A percentile compares a stretch with the other conserved stretches of the same genome.
phyloP scores from a whole-genome alignment of 495 filamentous ascomycete genomes.

The Hypomontagnella submonticulosa region DNA sequence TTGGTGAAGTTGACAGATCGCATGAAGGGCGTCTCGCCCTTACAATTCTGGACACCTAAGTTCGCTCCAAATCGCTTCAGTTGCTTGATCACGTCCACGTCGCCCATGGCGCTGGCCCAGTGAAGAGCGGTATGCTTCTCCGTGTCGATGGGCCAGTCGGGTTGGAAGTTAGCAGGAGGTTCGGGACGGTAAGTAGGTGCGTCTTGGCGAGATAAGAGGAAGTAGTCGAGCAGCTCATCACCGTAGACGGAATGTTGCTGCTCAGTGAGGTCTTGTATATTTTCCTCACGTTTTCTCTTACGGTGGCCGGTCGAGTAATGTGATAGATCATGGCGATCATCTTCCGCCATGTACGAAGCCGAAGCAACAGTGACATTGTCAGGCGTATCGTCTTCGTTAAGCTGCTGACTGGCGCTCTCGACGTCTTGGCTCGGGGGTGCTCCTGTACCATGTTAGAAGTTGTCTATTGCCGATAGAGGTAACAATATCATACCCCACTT shows the following conservation, averaged over 20 bases:
- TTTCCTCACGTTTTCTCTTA: conserved; percentile 81
- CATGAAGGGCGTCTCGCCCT: conserved; percentile 94
- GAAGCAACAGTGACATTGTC: conserved; percentile 83
- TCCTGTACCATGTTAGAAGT: conserved; percentile 45
- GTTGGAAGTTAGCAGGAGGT: conserved; percentile 83
- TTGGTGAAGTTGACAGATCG: conserved; percentile 96
- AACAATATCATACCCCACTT: conserved; percentile 59
- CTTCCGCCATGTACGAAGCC: conserved; percentile 83
- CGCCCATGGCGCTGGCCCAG: conserved; percentile 98
- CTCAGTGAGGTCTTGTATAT: conserved; percentile 73
- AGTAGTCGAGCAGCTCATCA: conserved; percentile 93
- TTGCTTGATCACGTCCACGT: conserved; percentile 87
- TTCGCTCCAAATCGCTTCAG: conserved; percentile 80
- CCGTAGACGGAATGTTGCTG: conserved; percentile 89
- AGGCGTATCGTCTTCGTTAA: conserved; percentile 82
- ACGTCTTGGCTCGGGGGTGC: conserved; percentile 48
- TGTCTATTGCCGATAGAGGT: conserved; percentile 16
- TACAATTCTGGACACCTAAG: conserved; percentile 71
- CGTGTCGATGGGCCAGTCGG: conserved; percentile 88
- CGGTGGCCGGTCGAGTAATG: conserved; percentile 74
- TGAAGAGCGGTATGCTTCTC: conserved; percentile 91
- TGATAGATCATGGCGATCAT: conserved; percentile 74
- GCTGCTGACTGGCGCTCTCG: conserved; percentile 62
- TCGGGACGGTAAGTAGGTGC: conserved; percentile 74
- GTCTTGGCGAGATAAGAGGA: conserved; percentile 80